Evolutionary conservation across 768 basidiomycete species (phyloP).

Genomic region (Trametopsis cervina): DNA sequence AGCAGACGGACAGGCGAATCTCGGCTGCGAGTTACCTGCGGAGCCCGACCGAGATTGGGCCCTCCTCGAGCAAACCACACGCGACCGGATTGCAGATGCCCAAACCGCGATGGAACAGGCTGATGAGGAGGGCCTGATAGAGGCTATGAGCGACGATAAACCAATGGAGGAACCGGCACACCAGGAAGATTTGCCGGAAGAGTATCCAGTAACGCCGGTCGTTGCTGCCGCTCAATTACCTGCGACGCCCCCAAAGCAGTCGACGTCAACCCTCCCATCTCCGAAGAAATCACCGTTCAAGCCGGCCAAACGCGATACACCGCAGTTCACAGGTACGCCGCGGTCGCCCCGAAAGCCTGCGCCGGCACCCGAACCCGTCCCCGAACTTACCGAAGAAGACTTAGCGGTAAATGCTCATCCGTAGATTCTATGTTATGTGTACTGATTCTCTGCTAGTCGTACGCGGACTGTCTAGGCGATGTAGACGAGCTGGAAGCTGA

Average conservation of each 20-base stretch:
- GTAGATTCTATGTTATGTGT: too few species aligned
- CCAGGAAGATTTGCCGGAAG: too few species aligned
- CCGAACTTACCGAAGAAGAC: not conserved
- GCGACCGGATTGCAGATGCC: not conserved
- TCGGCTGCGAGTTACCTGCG: conserved; percentile 37
- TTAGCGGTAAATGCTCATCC: not conserved
- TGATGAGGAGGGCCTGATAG: not conserved
- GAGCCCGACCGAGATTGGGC: conserved; percentile 58
- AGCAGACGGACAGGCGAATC: conserved; percentile 69
- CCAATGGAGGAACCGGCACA: not conserved
- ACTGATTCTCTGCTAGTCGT: not conserved
- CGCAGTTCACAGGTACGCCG: not conserved
- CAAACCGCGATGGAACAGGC: not conserved
- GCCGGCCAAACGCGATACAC: not conserved
- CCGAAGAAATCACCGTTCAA: not conserved
- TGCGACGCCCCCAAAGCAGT: not conserved
- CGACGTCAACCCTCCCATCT: too few species aligned
- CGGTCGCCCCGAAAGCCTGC: not conserved
- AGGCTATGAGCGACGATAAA: not conserved
- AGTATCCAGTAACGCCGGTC: too few species aligned
- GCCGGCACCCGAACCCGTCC: not conserved
- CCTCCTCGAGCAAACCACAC: conserved; percentile 6
- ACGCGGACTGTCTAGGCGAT: conserved; percentile 1
- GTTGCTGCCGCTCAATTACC: too few species aligned
- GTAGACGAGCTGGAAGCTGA: not conserved